Evolutionary conservation across 345 rosid species (phyloP), one percentile per base, ranked within the genome.

Genomic region (Euclidium syriacum): DNA sequence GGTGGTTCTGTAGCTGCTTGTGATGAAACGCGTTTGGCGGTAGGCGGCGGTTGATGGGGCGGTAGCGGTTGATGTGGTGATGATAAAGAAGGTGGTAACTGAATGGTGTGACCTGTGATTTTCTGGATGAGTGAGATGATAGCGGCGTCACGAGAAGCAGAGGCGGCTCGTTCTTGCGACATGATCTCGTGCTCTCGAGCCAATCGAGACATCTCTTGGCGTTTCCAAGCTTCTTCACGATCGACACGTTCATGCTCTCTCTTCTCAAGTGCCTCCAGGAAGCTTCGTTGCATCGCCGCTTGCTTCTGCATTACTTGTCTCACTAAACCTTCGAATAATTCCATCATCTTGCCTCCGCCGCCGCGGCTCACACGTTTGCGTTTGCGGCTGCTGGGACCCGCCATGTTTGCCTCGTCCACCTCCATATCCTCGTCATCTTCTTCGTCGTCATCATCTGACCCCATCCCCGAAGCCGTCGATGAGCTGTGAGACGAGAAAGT

Each of bases 181-280:
- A 75, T 73, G 40, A 83, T 58, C 70, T 90, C 94, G 18, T 80
- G 87, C 19, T 90, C 97, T 3, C 76, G 95, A 48, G 79, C 76
- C 50, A 81, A 38, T 22, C 90, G 79, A 9, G 81, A 66, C 78
- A 78, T 79, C 49, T 87, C 88, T 63, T 90, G 97, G 41, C 87
- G 78, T 75, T 73, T 83, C 92, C 97, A 85, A 22, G 94, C 79
- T 71, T 90, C 95, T 62, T 90, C 94, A 26, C 94, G 77, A 14
- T 75, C 62, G 75, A 80, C 74, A 76, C 95, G 74, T 32, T 90
- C 97, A 50, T 79, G 85, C 58, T 90, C 97, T 72, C 87, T 78
- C 79, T 77, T 87, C 77, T 90, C 97, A 9, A 87, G 80, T 7
- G 84, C 86, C 49, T 90, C 95, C 30, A 90, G 66, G 62, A 90